Base-by-base conservation (phyloP, 2,329 filamentous ascomycete genomes). In the Sarocladium kiliense region DNA sequence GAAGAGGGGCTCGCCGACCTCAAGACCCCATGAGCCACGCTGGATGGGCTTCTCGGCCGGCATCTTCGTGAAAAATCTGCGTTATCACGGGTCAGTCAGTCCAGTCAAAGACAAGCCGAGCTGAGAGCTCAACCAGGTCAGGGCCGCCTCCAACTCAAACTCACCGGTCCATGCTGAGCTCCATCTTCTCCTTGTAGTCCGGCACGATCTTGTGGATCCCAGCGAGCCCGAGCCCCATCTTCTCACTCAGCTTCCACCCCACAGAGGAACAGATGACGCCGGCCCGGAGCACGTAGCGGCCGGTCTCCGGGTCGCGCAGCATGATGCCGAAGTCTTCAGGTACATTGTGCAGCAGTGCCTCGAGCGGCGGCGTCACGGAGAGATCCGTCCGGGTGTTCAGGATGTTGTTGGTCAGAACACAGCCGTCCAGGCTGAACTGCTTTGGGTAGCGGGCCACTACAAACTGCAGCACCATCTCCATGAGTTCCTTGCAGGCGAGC, bases 131-230 rank as follows among this genome's bases (percentile, higher is more conserved):
- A n/a, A n/a, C n/a, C n/a, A n/a, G n/a, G n/a, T n/a, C n/a, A n/a
- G n/a, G n/a, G n/a, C n/a, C n/a, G n/a, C n/a, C n/a, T n/a, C n/a
- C n/a, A n/a, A n/a, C n/a, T n/a, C n/a, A n/a, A n/a, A 64, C 79
- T 53, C 71, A 90, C 81, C 89, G 78, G 64, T 95, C 89, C 87
- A 96, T 92, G 39, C 87, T 91, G 59, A 91, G 88, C 36, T 87
- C 81, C 87, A 95, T 91, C 74, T 92, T 95, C 66, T 89, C 86
- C 61, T 88, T 88, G 68, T 93, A 95, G 63, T 94, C 88, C 0
- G 91, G 90, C 21, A 96, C 87, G 0, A 80, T 77, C 1, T 71
- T 71, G 65, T 96, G 91, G 58, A 96, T 93, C 56, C 84, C 79
- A 11, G 85, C 76, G 14, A 96, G 73, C 21, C 79, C 78, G 60